Percentiles rank a stretch among this genome's conserved stretches.
Evolutionary conservation across 441 rosid genomes (phyloP).

Genomic region (Erodium moschatum): DNA sequence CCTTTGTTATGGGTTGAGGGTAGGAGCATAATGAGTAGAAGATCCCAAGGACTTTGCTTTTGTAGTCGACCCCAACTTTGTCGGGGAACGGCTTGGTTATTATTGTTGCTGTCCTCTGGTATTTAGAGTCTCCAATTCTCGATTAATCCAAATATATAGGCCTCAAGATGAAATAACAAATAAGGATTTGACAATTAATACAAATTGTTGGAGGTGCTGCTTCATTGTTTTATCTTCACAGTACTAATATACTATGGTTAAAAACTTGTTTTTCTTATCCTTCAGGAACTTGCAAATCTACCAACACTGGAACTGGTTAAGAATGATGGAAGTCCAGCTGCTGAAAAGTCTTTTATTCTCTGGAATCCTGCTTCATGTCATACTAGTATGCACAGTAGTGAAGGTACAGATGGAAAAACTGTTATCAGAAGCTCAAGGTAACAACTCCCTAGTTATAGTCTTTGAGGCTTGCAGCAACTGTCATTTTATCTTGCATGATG

Average conservation of each 20-base stretch:
- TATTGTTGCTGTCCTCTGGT: not conserved
- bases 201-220: not conserved
- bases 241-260: not conserved
- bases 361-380: conserved; percentile 55
- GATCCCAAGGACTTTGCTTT: not conserved
- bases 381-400: conserved; percentile 20
- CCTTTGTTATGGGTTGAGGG: not conserved
- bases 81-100: not conserved
- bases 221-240: conserved; percentile 5
- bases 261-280: conserved; percentile 22
- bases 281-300: conserved; percentile 84
- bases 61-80: not conserved
- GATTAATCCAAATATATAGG: not conserved
- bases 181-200: not conserved
- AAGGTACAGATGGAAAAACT: conserved; percentile 22
- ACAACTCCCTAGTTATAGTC: not conserved
- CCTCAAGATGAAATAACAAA: not conserved
- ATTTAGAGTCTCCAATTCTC: not conserved
- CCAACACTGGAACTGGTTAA: conserved; percentile 64
- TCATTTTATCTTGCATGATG: not conserved
- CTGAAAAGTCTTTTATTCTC: conserved; percentile 64
- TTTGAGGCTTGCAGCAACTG: conserved; percentile 1
- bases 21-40: not conserved
- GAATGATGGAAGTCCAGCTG: conserved; percentile 83
- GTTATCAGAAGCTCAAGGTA: conserved; percentile 8